These are phyloP conservation scores for Penicillium herquei DNA, from an alignment of 495 filamentous ascomycete species.

Conservation along the genomic window DNA sequence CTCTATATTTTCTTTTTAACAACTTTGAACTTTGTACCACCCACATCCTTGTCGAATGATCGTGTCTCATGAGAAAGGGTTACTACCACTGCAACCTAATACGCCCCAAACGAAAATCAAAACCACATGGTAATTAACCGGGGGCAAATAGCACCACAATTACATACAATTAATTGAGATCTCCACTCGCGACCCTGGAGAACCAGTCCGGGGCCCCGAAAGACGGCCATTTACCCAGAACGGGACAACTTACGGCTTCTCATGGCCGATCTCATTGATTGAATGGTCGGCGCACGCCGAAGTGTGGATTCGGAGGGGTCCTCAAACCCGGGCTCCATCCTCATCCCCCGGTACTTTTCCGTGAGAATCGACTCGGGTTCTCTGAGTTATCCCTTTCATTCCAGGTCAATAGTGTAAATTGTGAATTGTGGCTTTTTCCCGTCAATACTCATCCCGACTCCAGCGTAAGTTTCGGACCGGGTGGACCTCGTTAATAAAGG, in stretches of 20 bases:
- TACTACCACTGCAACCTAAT: no score
- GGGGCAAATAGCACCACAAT: not conserved
- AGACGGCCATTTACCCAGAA: constrained; percentile 24
- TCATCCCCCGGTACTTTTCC: not conserved
- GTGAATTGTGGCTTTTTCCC: not conserved
- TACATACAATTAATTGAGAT: constrained; percentile 9
- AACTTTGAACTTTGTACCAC: not conserved
- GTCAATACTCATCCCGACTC: not conserved
- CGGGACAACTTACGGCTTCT: constrained; percentile 1
- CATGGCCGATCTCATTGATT: constrained; percentile 10
- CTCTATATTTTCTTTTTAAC: not conserved
- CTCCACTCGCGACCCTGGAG: not conserved
- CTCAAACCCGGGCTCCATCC: not conserved
- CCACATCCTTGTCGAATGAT: not conserved
- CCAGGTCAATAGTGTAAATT: no score
- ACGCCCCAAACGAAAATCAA: no score
- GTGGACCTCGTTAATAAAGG: not conserved
- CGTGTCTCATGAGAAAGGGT: not conserved
- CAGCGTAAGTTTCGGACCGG: not conserved
- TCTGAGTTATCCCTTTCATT: not conserved
- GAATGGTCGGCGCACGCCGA: constrained; percentile 19
- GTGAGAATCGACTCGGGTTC: not conserved
- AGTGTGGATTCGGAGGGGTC: constrained; percentile 16
- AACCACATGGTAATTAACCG: not conserved
- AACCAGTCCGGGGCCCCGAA: constrained; percentile 25